These are phyloP conservation scores for Nannochloropsis granulata DNA, from an alignment of 108 stramenopile genomes.

Conservation along the genomic window DNA sequence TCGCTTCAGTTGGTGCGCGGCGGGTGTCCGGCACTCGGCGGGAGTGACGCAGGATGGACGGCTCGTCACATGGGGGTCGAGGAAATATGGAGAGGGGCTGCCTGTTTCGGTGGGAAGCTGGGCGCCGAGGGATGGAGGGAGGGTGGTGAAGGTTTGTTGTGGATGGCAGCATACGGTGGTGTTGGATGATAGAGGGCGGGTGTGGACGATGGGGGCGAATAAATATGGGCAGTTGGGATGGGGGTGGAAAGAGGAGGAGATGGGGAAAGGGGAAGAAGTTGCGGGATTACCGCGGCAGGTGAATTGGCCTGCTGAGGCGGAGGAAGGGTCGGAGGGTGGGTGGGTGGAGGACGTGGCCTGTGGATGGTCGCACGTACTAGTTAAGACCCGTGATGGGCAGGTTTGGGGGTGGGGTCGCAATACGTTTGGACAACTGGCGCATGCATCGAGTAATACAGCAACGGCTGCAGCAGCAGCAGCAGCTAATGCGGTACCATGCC, in stretches of 20 bases:
- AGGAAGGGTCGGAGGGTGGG: not conserved
- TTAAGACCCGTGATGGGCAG: not conserved
- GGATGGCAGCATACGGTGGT: not conserved
- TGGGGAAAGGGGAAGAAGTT: not conserved
- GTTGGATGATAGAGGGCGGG: not conserved
- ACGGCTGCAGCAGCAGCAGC: not conserved
- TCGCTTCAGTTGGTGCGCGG: not conserved
- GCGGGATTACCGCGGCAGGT: not conserved
- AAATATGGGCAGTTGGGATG: not conserved
- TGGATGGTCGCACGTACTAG: not conserved
- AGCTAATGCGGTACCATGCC: not conserved
- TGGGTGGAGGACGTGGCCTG: not conserved
- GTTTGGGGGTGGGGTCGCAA: not conserved
- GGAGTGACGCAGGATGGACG: not conserved
- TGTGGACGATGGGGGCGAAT: not conserved
- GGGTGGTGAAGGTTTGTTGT: not conserved
- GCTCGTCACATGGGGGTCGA: not conserved
- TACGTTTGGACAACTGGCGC: not conserved
- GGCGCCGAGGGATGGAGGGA: not conserved
- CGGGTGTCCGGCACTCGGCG: not conserved
- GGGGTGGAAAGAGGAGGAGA: too few species aligned
- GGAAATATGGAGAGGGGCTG: not conserved
- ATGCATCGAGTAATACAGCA: too few species aligned
- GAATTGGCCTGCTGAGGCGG: not conserved
- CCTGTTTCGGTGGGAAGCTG: not conserved